These are phyloP conservation scores for Primulina tabacum DNA, from an alignment of 257 asterid genomes.

Conservation along the genomic window DNA sequence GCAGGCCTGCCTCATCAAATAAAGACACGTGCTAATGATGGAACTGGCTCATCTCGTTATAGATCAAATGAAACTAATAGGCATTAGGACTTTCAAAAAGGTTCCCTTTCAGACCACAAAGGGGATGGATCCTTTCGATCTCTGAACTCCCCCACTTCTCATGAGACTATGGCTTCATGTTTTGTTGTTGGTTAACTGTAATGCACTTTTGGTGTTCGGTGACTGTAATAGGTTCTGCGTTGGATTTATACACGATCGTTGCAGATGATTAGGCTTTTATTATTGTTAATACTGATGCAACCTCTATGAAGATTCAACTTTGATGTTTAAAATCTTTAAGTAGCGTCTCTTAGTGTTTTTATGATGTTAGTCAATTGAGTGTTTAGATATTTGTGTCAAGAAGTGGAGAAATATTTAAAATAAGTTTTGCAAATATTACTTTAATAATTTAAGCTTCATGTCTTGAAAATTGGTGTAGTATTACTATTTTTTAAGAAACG, in stretches of 20 bases:
- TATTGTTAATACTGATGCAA: not conserved
- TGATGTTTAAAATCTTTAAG: too few species aligned
- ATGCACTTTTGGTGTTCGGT: not conserved
- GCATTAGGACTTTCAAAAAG: conserved; percentile 20
- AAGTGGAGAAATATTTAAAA: too few species aligned
- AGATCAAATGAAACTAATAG: conserved; percentile 31
- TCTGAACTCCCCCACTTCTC: not conserved
- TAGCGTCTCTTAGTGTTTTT: too few species aligned
- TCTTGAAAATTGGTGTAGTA: too few species aligned
- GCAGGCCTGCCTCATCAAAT: conserved; percentile 27
- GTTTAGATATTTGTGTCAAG: too few species aligned
- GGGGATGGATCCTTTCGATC: not conserved
- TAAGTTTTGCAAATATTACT: too few species aligned
- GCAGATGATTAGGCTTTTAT: too few species aligned
- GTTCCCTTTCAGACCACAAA: not conserved
- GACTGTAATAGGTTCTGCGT: too few species aligned
- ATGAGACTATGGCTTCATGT: not conserved
- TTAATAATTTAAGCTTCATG: too few species aligned
- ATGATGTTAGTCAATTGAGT: too few species aligned
- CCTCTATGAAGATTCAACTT: too few species aligned
- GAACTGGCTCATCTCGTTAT: conserved; percentile 28
- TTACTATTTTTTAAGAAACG: too few species aligned
- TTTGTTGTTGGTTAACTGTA: not conserved
- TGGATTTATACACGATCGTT: not conserved
- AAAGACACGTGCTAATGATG: conserved; percentile 18